Base-by-base conservation (phyloP, 1,139 yeast genomes). In the Blastobotrys raffinosifermentans region DNA sequence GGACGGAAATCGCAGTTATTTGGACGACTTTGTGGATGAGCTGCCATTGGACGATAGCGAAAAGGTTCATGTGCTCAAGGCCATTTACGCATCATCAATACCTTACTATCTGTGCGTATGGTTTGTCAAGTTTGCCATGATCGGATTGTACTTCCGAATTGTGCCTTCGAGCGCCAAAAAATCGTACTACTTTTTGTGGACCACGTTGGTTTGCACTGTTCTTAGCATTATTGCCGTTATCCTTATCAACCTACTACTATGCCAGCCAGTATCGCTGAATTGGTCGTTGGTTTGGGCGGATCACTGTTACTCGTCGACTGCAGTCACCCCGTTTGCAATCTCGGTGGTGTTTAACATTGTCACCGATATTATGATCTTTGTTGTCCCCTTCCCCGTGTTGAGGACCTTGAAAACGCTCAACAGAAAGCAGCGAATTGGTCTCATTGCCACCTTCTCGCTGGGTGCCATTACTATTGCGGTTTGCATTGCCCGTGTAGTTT, bases 51-150 rank as follows among this genome's bases (percentile, higher is more conserved):
- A 41, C 15, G 51, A 47, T 17, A 32, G 21, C 2, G 38, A 45
- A 25, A 39, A 45, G 35, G 29, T 46, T 15, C 35, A 19, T 14
- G 51, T 55, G 11, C 47, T 56, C 37, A 55, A 54, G 39, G 47
- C 50, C 10, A 45, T 55, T 20, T 56, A 52, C 32, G 45, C 58
- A 11, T 54, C 60, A 19, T 40, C 59, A 4, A 43, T 46, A 4
- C 58, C 59, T 3, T 56, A 56, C 46, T 56, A 54, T 35, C 29
- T 55, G 26, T 46, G 51, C 22, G 41, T 55, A 21, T 56, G 61
- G 61, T 35, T 45, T 37, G 49, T 56, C 46, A 56, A 56, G 39
- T 50, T 46, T 31, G 54, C 58, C n/a, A 47, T 56, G 26, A 35
- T 56, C 20, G 55, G 57, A 7, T 46, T 56, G 25, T 56, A 53